Percentiles rank a stretch among this genome's conserved stretches.
Conservation (phyloP, 768 basidiomycete genomes). For the Galerina marginata region DNA sequence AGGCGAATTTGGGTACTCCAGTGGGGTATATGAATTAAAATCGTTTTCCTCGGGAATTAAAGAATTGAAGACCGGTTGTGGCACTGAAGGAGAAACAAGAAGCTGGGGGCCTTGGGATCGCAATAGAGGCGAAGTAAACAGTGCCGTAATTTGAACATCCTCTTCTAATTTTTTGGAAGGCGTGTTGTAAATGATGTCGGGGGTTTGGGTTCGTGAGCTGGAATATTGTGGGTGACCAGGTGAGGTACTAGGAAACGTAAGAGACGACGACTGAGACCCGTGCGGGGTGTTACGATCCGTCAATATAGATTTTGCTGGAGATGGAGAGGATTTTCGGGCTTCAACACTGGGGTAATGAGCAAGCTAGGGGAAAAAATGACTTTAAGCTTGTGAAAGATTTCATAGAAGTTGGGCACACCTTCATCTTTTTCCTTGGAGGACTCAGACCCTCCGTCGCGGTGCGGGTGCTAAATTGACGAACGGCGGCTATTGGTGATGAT, state of each 20-base stretch:
- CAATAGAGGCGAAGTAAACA: not conserved
- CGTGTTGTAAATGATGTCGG: not conserved
- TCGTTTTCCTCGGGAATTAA: not conserved
- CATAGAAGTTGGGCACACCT: not conserved
- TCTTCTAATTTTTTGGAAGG: not conserved
- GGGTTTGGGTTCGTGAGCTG: slow-evolving; percentile 16
- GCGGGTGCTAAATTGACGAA: not conserved
- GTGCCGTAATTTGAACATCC: not conserved
- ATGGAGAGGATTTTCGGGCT: not conserved
- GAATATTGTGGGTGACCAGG: slow-evolving; percentile 3
- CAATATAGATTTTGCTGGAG: slow-evolving; percentile 17
- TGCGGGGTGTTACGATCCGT: slow-evolving; percentile 10
- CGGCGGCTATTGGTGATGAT: not conserved
- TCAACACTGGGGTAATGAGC: not conserved
- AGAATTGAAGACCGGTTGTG: not conserved
- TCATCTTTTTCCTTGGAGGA: slow-evolving; percentile 12
- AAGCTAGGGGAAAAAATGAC: not conserved
- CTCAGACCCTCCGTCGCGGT: not conserved
- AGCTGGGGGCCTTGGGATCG: slow-evolving; percentile 20
- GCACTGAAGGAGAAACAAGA: slow-evolving; percentile 5
- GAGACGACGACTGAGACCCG: slow-evolving; percentile 19
- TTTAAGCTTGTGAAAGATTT: not conserved
- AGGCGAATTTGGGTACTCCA: not conserved
- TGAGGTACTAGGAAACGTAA: slow-evolving; percentile 8
- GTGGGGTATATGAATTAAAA: not conserved